A percentile compares a stretch with the other conserved stretches of the same genome.
Evolutionary conservation across 2,329 filamentous ascomycete genomes (phyloP).

Genomic region (Aphanoascus verrucosus): DNA sequence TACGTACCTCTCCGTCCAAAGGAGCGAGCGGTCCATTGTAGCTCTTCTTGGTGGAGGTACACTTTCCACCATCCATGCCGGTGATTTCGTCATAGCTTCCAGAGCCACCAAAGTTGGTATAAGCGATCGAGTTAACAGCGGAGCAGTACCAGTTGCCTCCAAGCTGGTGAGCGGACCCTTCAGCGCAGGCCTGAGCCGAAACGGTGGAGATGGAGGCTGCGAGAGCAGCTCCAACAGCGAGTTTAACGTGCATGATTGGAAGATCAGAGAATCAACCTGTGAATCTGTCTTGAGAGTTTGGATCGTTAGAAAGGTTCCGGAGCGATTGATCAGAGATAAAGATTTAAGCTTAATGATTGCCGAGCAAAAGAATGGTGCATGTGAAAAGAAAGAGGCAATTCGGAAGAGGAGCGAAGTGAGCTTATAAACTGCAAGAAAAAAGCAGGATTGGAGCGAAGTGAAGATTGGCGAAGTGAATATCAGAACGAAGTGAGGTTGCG

Average conservation of each 20-base stretch:
- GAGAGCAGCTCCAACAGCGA: slow-evolving; percentile 16
- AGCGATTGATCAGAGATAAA: not conserved
- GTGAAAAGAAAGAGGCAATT: not conserved
- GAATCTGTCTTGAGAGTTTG: not conserved
- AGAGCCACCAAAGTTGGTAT: slow-evolving; percentile 48
- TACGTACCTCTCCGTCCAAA: slow-evolving; percentile 57
- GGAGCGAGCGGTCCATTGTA: slow-evolving; percentile 56
- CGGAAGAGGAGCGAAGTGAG: not conserved
- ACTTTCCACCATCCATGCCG: slow-evolving; percentile 48
- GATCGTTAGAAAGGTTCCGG: slow-evolving; percentile 1
- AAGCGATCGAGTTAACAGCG: slow-evolving; percentile 56
- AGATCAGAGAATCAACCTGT: not conserved
- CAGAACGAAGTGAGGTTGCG: not conserved
- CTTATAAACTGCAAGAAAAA: not conserved
- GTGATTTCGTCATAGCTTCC: slow-evolving; percentile 57
- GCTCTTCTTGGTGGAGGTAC: slow-evolving; percentile 41
- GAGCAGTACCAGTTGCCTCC: slow-evolving; percentile 57
- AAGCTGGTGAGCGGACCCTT: slow-evolving; percentile 22
- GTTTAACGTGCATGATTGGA: slow-evolving; percentile 14
- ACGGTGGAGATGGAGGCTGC: slow-evolving; percentile 16
- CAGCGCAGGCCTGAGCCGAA: slow-evolving; percentile 16
- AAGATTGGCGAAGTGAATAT: slow-evolving; percentile 3
- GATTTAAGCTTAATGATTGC: not conserved
- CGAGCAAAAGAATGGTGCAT: not conserved
- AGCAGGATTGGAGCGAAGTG: not conserved